Evolutionary conservation across 495 filamentous ascomycete species (phyloP).

Genomic region (Xylaria nigripes): DNA sequence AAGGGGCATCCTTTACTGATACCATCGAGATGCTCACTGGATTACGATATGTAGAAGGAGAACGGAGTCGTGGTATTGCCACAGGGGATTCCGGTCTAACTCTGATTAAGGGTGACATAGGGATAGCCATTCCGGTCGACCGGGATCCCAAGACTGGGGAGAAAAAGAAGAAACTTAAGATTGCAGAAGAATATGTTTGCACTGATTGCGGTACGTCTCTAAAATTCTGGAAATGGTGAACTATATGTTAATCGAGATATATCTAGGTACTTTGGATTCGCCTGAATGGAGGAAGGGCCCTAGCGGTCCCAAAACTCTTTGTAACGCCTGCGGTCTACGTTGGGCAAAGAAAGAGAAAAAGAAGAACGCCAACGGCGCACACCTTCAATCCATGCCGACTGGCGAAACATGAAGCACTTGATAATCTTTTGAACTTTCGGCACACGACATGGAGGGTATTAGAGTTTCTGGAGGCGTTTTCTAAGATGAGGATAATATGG

Average conservation of each 20-base stretch:
- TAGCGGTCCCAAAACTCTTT: constrained; percentile 87
- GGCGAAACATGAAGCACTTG: constrained; percentile 3
- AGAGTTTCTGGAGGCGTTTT: background rate
- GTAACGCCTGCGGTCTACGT: constrained; percentile 90
- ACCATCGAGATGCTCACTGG: constrained; percentile 93
- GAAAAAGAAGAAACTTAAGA: constrained; percentile 81
- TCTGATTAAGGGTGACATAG: constrained; percentile 76
- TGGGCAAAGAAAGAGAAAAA: constrained; percentile 80
- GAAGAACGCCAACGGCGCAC: constrained; percentile 35
- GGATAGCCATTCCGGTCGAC: constrained; percentile 73
- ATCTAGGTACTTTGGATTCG: constrained; percentile 65
- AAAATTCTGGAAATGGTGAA: background rate
- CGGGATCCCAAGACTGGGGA: constrained; percentile 61
- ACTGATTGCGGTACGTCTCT: constrained; percentile 69
- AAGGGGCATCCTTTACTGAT: constrained; percentile 68
- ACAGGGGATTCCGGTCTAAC: constrained; percentile 73
- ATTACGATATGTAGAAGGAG: constrained; percentile 78
- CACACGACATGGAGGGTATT: background rate
- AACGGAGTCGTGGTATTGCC: constrained; percentile 80
- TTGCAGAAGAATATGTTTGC: constrained; percentile 90
- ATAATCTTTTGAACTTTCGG: background rate
- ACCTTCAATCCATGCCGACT: constrained; percentile 7
- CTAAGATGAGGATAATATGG: background rate
- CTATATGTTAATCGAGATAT: background rate
- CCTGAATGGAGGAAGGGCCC: constrained; percentile 97